phyloP scores from a whole-genome alignment of 2,329 filamentous ascomycete genomes.

The Pseudocercospora cruenta region DNA sequence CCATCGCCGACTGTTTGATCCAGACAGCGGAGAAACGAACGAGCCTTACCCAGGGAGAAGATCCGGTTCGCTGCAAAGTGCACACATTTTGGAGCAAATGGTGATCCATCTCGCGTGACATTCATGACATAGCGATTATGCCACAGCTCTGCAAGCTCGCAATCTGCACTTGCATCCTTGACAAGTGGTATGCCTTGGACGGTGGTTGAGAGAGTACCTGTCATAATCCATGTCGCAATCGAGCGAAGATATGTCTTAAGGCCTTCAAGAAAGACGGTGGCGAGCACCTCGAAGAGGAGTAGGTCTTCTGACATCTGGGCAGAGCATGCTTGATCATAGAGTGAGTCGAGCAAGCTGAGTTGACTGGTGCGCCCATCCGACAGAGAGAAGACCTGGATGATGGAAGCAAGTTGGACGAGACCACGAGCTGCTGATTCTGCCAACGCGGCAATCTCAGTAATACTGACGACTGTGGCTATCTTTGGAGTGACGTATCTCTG shows the following conservation, averaged over 20 bases:
- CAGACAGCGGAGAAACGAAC: slow-evolving; percentile 78
- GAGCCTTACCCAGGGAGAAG: slow-evolving; percentile 85
- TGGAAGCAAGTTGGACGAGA: slow-evolving; percentile 65
- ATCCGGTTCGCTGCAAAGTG: slow-evolving; percentile 70
- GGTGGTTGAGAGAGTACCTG: slow-evolving; percentile 63
- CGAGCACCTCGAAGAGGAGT: slow-evolving; percentile 64
- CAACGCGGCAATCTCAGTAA: slow-evolving; percentile 65
- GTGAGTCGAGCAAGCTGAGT: slow-evolving; percentile 76
- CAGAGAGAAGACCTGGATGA: slow-evolving; percentile 49
- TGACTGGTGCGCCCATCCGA: slow-evolving; percentile 49
- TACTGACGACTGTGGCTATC: slow-evolving; percentile 64
- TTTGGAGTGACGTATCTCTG: slow-evolving; percentile 59
- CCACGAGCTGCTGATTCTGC: slow-evolving; percentile 58
- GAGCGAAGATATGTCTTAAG: slow-evolving; percentile 81
- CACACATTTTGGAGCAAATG: slow-evolving; percentile 76
- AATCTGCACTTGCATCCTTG: slow-evolving; percentile 56
- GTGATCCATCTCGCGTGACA: slow-evolving; percentile 58
- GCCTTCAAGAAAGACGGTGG: slow-evolving; percentile 75
- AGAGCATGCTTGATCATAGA: slow-evolving; percentile 71
- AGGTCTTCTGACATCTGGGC: slow-evolving; percentile 71
- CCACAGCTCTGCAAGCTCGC: slow-evolving; percentile 72
- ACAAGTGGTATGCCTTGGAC: slow-evolving; percentile 57
- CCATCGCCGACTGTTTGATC: slow-evolving; percentile 40
- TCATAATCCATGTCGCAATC: slow-evolving; percentile 81
- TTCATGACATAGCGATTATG: slow-evolving; percentile 72